Base-by-base conservation (phyloP, 1,284 basidiomycete genomes). In the Leccinum angustisporum region DNA sequence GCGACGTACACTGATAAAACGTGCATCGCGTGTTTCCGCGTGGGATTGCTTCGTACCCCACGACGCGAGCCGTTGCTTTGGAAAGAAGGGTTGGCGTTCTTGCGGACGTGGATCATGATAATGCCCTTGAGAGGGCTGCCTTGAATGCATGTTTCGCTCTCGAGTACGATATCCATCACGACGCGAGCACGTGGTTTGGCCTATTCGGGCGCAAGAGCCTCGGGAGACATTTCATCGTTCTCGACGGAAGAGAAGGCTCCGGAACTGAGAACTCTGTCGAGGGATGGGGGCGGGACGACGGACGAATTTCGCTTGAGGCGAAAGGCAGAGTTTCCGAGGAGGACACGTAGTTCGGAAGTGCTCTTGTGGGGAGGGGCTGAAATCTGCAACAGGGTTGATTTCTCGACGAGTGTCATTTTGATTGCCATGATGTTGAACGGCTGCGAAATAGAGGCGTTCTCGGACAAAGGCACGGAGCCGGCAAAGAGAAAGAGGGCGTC, bases 131-230 rank as follows among this genome's bases (percentile, higher is more conserved):
- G 75, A 65, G 83, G 80, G 1, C 88, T 88, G 1, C 95, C 95
- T 76, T 97, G 94, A 1, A 97, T 90, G 61, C 87, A 88, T 5
- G 86, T 81, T 65, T 93, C 84, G 63, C 85, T 87, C 66, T 94
- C 88, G 48, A 96, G 81, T 6, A 88, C 78, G 27, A 98, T 84
- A 67, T 97, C 94, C 7, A 97, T 81, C 70, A 93, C 90, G 1
- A 97, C 91, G 33, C 93, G 86, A 3, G 93, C 87, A 33, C 80
- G 81, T 11, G 80, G 68, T 79, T 90, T 84, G 54, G 85, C 84
- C 75, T 89, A 85, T 78, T 93, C 85, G 61, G 90, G 72, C 58
- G 75, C 69, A 4, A 85, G 76, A 7, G 70, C 64, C 38, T 72
- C 60, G 1, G 58, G 62, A 14, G 71, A 38, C 67, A 67, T n/a